A percentile compares a stretch with the other conserved stretches of the same genome.
Evolutionary conservation across 129 eudicot genomes (phyloP).

Genomic region (Artemisia argyi): DNA sequence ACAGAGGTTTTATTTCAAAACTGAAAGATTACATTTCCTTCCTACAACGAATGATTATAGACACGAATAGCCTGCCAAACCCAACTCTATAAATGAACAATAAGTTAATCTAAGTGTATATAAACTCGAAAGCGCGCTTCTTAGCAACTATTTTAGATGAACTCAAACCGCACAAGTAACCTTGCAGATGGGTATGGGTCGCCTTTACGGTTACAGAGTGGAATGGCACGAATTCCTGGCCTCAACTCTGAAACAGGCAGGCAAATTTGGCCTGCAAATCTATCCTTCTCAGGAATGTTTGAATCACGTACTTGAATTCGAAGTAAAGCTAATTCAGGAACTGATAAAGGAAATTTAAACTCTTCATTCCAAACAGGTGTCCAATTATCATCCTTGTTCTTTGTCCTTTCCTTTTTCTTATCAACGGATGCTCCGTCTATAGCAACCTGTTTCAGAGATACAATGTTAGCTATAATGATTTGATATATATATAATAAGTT

Average conservation of each 20-base stretch:
- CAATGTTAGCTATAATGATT: not conserved
- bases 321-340: constrained; percentile 78
- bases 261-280: constrained; percentile 85
- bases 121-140: constrained; percentile 3
- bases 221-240: constrained; percentile 69
- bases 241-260: constrained; percentile 75
- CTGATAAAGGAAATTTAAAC: constrained; percentile 67
- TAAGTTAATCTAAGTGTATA: constrained; percentile 24
- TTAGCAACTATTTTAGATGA: constrained; percentile 25
- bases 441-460: constrained; percentile 48
- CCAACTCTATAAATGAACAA: constrained; percentile 17
- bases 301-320: constrained; percentile 65
- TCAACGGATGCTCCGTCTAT: constrained; percentile 83
- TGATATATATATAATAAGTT: not conserved
- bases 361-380: constrained; percentile 82
- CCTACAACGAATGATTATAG: constrained; percentile 28
- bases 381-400: constrained; percentile 60
- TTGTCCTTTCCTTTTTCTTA: constrained; percentile 58
- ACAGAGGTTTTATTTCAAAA: constrained; percentile 28
- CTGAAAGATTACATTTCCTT: constrained; percentile 24
- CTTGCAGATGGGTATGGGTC: constrained; percentile 53
- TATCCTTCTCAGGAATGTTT: constrained; percentile 61
- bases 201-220: constrained; percentile 67
- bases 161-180: constrained; percentile 76
- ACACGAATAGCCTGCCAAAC: constrained; percentile 22